Evolutionary conservation across 192 early-diverging fungal genomes (phyloP).

Genomic region (Coemansia sp.): DNA sequence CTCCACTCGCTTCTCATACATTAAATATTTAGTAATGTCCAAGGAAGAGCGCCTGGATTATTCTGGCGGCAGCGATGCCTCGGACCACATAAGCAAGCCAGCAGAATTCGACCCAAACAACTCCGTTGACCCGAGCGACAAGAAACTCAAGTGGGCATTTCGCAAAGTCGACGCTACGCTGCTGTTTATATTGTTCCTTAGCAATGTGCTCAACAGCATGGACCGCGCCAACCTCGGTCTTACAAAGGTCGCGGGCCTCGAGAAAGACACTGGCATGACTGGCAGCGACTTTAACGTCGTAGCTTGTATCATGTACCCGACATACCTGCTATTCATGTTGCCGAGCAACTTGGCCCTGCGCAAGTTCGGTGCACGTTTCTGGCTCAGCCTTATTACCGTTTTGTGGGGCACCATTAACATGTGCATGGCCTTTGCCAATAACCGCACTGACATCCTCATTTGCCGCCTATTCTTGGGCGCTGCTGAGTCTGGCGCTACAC

Average conservation of each 20-base stretch:
- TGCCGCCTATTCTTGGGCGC: conserved; percentile 51
- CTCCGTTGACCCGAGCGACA: conserved; percentile 7
- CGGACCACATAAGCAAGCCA: not conserved
- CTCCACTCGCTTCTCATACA: not conserved
- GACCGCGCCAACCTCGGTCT: conserved; percentile 47
- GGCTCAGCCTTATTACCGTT: conserved; percentile 50
- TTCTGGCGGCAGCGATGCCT: not conserved
- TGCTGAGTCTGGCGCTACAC: conserved; percentile 47
- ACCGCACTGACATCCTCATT: conserved; percentile 35
- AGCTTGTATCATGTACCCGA: conserved; percentile 51
- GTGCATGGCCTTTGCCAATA: conserved; percentile 55
- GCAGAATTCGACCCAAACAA: not conserved
- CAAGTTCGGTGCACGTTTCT: conserved; percentile 44
- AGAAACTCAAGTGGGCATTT: conserved; percentile 42
- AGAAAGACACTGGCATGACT: conserved; percentile 25
- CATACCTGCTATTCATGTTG: conserved; percentile 45
- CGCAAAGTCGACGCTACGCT: conserved; percentile 46
- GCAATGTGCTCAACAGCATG: conserved; percentile 52
- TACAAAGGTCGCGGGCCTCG: conserved; percentile 39
- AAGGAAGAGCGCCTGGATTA: conserved; percentile 1
- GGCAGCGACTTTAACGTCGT: conserved; percentile 52
- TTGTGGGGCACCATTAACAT: conserved; percentile 54
- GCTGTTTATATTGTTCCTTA: conserved; percentile 39
- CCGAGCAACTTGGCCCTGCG: conserved; percentile 50
- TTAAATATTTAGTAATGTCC: not conserved